phyloP scores from a whole-genome alignment of 805 yeast species.

The Yarrowia porcina region DNA sequence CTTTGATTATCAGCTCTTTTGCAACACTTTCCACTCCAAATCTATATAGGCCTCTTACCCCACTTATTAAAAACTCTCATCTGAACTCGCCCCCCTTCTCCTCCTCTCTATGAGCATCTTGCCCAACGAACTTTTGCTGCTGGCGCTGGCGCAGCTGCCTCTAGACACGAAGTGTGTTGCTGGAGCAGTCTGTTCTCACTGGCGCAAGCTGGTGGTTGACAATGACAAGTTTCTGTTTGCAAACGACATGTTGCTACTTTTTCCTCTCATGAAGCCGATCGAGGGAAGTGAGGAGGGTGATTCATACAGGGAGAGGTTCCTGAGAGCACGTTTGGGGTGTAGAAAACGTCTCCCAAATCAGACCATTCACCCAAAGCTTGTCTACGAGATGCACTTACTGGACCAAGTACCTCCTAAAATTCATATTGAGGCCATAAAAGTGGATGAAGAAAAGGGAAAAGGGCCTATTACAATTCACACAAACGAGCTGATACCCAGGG shows the following conservation, averaged over 20 bases:
- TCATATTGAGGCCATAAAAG: not conserved
- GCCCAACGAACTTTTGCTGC: constrained; percentile 12
- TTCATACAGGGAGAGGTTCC: not conserved
- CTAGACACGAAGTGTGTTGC: not conserved
- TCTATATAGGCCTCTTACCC: not conserved
- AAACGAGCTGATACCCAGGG: not conserved
- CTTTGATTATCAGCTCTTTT: too few species aligned
- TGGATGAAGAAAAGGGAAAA: not conserved
- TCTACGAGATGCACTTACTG: constrained; percentile 11
- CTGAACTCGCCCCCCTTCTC: not conserved
- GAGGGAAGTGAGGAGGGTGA: not conserved
- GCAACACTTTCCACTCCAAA: too few species aligned
- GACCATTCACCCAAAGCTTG: not conserved
- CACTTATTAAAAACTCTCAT: constrained; percentile 17
- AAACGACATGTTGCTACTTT: not conserved
- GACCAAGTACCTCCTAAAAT: not conserved
- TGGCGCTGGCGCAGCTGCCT: constrained; percentile 5
- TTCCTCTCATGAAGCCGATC: not conserved
- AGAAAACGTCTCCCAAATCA: not conserved
- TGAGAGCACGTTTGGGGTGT: not conserved
- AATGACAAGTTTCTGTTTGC: not conserved
- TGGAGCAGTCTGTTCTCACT: not conserved
- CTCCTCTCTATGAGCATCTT: not conserved
- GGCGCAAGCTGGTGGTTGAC: constrained; percentile 2
- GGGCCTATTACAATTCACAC: not conserved